A percentile compares a stretch with the other conserved stretches of the same genome.
Conservation (phyloP, 768 basidiomycete species). For the Leccinum broughii region DNA sequence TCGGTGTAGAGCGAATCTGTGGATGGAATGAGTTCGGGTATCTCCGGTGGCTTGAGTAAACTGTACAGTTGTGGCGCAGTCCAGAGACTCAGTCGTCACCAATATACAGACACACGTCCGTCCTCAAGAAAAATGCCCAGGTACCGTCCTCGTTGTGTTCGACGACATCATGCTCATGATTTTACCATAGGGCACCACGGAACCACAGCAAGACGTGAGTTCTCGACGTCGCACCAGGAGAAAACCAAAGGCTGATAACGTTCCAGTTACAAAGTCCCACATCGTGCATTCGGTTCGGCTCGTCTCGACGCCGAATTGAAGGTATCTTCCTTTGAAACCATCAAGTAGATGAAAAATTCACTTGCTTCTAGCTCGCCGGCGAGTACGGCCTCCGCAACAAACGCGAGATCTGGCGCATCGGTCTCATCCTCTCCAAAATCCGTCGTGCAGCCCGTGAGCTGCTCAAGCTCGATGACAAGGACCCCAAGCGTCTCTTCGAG, state of each 20-base stretch:
- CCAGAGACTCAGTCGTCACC: slow-evolving; percentile 25
- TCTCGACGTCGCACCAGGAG: slow-evolving; percentile 70
- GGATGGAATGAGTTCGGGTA: slow-evolving; percentile 41
- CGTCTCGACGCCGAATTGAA: slow-evolving; percentile 99
- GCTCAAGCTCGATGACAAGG: slow-evolving; percentile 98
- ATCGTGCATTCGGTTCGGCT: slow-evolving; percentile 94
- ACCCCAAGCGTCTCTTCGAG: slow-evolving; percentile 99
- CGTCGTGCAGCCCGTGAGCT: slow-evolving; percentile 99
- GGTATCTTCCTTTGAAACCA: slow-evolving; percentile 44
- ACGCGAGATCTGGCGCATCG: slow-evolving; percentile 99
- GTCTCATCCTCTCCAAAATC: slow-evolving; percentile 97
- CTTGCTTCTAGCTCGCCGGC: slow-evolving; percentile 79
- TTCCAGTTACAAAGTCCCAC: slow-evolving; percentile 96
- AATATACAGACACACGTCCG: slow-evolving; percentile 38
- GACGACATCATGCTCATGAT: slow-evolving; percentile 28
- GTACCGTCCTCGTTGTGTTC: slow-evolving; percentile 46
- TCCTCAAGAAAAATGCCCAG: slow-evolving; percentile 83
- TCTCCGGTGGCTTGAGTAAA: slow-evolving; percentile 63
- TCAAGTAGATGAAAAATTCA: slow-evolving; percentile 2
- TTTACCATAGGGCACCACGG: slow-evolving; percentile 71
- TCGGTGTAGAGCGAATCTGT: slow-evolving; percentile 43
- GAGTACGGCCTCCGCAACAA: slow-evolving; percentile 99
- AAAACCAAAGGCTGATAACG: slow-evolving; percentile 53
- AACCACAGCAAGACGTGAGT: slow-evolving; percentile 96
- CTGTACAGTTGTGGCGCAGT: slow-evolving; percentile 66